Percentiles rank a stretch among this genome's conserved stretches.
Evolutionary conservation across 345 rosid genomes (phyloP).

Genomic region (Populus nigra): DNA sequence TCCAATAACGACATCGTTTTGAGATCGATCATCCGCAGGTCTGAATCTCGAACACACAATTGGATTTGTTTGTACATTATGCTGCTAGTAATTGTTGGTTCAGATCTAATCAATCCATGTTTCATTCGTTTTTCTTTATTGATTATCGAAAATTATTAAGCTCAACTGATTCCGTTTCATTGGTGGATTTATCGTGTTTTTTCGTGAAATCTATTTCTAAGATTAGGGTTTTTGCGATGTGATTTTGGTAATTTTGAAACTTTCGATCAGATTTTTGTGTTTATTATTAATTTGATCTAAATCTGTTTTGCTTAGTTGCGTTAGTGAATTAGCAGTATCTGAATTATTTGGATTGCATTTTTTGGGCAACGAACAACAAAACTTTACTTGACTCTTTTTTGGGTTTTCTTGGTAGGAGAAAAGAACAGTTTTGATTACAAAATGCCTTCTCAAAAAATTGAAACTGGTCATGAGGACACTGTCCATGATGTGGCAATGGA

Average conservation of each 20-base stretch:
- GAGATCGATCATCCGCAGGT: not conserved
- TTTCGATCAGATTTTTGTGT: not conserved
- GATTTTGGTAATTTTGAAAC: too few species aligned
- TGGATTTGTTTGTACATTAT: too few species aligned
- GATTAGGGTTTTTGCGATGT: not conserved
- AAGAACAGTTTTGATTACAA: not conserved
- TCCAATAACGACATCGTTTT: not conserved
- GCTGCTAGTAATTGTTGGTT: not conserved
- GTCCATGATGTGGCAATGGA: constrained; percentile 39
- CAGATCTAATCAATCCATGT: not conserved
- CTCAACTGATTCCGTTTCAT: not conserved
- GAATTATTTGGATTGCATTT: not conserved
- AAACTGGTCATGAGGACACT: constrained; percentile 32
- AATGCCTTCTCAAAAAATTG: constrained; percentile 34
- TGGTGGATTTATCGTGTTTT: not conserved
- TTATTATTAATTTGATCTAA: too few species aligned
- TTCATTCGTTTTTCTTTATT: too few species aligned
- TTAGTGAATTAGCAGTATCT: not conserved
- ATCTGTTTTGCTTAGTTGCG: not conserved
- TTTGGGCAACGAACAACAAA: not conserved
- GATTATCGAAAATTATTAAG: too few species aligned
- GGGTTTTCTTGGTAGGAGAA: not conserved
- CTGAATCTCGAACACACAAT: not conserved
- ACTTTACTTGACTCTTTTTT: not conserved
- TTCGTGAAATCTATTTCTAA: too few species aligned